Conservation (phyloP, 805 yeast species). For the Candida yuanshanica region DNA sequence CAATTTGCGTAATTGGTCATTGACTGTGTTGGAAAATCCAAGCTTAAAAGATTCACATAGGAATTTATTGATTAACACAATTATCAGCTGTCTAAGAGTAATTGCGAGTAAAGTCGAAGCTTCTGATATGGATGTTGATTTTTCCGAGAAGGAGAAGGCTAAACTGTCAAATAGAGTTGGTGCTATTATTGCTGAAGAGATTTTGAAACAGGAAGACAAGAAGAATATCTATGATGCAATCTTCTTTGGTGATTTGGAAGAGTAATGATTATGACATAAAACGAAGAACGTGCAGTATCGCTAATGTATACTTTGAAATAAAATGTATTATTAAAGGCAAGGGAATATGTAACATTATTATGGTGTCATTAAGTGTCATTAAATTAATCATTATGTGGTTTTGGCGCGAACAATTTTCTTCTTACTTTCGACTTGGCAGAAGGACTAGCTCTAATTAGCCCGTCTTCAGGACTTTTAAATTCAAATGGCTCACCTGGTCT, state of each 20-base stretch:
- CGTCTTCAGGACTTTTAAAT: conserved; percentile 8
- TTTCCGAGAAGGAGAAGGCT: conserved; percentile 29
- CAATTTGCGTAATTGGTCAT: conserved; percentile 76
- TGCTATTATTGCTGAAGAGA: conserved; percentile 42
- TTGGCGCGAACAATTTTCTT: conserved; percentile 33
- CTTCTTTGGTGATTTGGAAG: conserved; percentile 58
- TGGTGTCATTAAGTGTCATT: not conserved
- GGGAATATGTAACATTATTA: too few species aligned
- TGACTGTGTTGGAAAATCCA: conserved; percentile 40
- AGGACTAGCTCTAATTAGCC: not conserved
- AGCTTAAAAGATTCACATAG: conserved; percentile 39
- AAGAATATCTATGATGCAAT: conserved; percentile 54
- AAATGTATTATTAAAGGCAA: not conserved
- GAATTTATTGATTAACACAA: conserved; percentile 40
- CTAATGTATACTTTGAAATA: not conserved
- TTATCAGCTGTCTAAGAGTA: conserved; percentile 49
- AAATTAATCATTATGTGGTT: not conserved
- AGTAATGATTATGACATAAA: not conserved
- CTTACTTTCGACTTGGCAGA: conserved; percentile 18
- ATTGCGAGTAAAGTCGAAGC: conserved; percentile 30
- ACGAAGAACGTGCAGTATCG: not conserved
- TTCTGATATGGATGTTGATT: conserved; percentile 32
- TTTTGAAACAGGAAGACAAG: conserved; percentile 43
- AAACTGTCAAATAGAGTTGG: conserved; percentile 61
- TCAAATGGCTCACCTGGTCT: conserved; percentile 17